Evolutionary conservation across 495 filamentous ascomycete species (phyloP).

Genomic region (Niebla homalea): DNA sequence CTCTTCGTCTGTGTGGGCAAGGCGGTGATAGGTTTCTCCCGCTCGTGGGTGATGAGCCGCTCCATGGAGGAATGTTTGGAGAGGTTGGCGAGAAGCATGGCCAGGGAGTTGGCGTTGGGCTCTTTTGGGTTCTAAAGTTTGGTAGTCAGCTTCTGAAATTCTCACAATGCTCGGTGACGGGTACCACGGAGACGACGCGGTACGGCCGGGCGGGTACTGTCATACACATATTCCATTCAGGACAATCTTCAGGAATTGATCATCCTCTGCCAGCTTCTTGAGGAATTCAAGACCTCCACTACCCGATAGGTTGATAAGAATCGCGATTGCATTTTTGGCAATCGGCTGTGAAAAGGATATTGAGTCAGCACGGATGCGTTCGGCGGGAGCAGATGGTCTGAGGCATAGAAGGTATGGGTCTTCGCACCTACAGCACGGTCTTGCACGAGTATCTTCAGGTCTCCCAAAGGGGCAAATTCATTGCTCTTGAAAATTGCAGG

Average conservation of each 20-base stretch:
- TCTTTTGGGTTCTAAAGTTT: slow-evolving; percentile 41
- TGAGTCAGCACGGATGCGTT: background rate
- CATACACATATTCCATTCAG: slow-evolving; percentile 64
- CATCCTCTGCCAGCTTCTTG: slow-evolving; percentile 58
- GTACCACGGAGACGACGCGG: background rate
- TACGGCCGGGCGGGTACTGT: slow-evolving; percentile 15
- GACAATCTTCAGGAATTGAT: slow-evolving; percentile 64
- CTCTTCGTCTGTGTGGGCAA: slow-evolving; percentile 48
- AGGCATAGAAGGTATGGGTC: background rate
- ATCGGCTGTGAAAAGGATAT: slow-evolving; percentile 45
- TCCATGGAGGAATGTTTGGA: slow-evolving; percentile 63
- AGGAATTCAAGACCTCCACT: slow-evolving; percentile 52
- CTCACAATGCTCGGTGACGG: background rate
- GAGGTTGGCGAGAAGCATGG: slow-evolving; percentile 89
- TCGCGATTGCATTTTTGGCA: slow-evolving; percentile 81
- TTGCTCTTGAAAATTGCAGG: slow-evolving; percentile 73
- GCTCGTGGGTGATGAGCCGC: slow-evolving; percentile 50
- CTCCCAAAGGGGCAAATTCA: slow-evolving; percentile 64
- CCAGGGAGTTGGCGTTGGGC: slow-evolving; percentile 66
- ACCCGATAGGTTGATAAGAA: slow-evolving; percentile 79
- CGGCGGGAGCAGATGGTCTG: background rate
- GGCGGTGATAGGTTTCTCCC: slow-evolving; percentile 35
- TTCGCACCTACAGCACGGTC: slow-evolving; percentile 55
- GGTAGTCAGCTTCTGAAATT: background rate
- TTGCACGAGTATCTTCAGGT: slow-evolving; percentile 76